phyloP scores from a whole-genome alignment of 2,329 filamentous ascomycete genomes.

The Xylaria sp. region DNA sequence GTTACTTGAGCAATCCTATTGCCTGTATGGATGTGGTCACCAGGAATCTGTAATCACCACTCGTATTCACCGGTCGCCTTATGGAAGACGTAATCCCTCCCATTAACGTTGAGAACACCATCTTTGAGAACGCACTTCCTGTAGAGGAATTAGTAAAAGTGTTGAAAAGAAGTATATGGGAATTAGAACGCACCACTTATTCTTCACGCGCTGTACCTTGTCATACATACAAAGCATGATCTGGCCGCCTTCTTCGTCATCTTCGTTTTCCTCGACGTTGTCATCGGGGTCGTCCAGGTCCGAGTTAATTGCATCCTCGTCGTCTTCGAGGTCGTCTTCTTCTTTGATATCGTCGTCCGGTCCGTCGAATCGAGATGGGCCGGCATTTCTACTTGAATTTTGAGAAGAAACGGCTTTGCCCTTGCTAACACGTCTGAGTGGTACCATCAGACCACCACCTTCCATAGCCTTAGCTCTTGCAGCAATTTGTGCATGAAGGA shows the following conservation, averaged over 20 bases:
- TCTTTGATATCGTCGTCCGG: constrained; percentile 66
- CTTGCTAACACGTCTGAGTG: constrained; percentile 68
- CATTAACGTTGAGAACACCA: constrained; percentile 90
- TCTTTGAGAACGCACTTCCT: constrained; percentile 99
- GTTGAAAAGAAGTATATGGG: constrained; percentile 40
- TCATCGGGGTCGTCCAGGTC: constrained; percentile 97
- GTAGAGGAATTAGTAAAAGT: constrained; percentile 19
- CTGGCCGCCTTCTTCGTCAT: constrained; percentile 85
- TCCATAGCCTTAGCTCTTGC: constrained; percentile 75
- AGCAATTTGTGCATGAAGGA: constrained; percentile 76
- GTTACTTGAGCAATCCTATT: background rate
- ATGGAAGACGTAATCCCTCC: constrained; percentile 97
- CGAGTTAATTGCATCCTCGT: constrained; percentile 98
- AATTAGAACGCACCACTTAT: constrained; percentile 77
- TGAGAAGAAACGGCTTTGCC: constrained; percentile 48
- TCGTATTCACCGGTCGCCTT: constrained; percentile 98
- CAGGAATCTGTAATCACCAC: constrained; percentile 71
- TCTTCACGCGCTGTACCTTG: constrained; percentile 99
- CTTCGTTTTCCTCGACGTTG: constrained; percentile 82
- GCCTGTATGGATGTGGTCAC: background rate
- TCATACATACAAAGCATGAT: constrained; percentile 99
- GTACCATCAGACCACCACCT: constrained; percentile 80
- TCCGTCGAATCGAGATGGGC: constrained; percentile 69
- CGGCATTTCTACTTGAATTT: constrained; percentile 44
- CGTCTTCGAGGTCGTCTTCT: constrained; percentile 60